A percentile compares a stretch with the other conserved stretches of the same genome.
phyloP scores from a whole-genome alignment of 2,329 filamentous ascomycete species.

The Curvularia spicifera region DNA sequence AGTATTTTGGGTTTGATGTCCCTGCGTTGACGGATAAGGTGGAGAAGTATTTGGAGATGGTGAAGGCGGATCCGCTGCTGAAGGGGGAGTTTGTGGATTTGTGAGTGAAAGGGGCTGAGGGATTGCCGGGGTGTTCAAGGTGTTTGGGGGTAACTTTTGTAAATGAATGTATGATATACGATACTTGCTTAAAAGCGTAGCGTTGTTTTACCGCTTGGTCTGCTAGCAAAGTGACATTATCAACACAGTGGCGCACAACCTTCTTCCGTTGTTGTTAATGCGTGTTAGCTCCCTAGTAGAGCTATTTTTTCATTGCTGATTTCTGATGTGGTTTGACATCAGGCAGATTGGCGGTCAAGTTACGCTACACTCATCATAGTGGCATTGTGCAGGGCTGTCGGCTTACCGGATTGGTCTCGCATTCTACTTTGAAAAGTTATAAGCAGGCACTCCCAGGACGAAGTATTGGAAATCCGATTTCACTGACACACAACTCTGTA shows the following conservation, averaged over 20 bases:
- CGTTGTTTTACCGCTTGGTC: neutral
- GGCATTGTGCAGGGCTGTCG: too few species aligned
- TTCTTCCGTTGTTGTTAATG: neutral
- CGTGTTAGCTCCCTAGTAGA: neutral
- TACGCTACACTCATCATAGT: too few species aligned
- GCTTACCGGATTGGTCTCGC: too few species aligned
- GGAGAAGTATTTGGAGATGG: slow-evolving; percentile 44
- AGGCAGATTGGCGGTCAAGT: too few species aligned
- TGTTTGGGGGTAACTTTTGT: neutral
- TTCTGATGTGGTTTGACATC: too few species aligned
- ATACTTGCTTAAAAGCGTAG: neutral
- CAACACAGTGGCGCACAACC: neutral
- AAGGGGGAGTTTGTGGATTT: slow-evolving; percentile 44
- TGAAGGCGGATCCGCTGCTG: slow-evolving; percentile 46
- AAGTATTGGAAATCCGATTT: too few species aligned
- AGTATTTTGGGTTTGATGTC: slow-evolving; percentile 58
- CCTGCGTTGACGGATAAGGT: slow-evolving; percentile 53
- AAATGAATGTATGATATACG: neutral
- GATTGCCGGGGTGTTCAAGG: neutral
- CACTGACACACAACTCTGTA: too few species aligned
- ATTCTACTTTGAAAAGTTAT: too few species aligned
- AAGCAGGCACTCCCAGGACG: too few species aligned
- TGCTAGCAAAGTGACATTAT: neutral
- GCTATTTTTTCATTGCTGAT: too few species aligned
- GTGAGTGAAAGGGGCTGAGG: slow-evolving; percentile 10